A percentile compares a stretch with the other conserved stretches of the same genome.
These are phyloP conservation scores for Stephania cephalantha DNA, from an alignment of 164 flowering plant genomes.

Conservation along the genomic window DNA sequence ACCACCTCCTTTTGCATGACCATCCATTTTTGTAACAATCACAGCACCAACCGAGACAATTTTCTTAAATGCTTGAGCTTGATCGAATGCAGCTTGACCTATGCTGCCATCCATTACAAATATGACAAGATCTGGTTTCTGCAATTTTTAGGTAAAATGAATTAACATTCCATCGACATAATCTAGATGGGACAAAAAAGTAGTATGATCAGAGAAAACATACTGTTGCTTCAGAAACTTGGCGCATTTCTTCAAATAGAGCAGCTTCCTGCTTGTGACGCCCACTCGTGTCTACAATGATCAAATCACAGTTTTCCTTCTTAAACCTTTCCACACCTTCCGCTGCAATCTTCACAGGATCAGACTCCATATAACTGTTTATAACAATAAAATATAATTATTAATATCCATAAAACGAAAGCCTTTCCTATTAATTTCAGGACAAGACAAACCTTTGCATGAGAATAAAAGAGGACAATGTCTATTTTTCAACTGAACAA, in stretches of 20 bases:
- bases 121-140: slow-evolving; percentile 98
- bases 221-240: slow-evolving; percentile 97
- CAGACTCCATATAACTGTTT: slow-evolving; percentile 89
- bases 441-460: too few relatives aligned
- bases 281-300: slow-evolving; percentile 97
- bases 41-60: slow-evolving; percentile 99
- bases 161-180: not conserved
- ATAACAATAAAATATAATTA: slow-evolving; percentile 10
- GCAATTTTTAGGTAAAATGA: slow-evolving; percentile 14
- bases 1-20: slow-evolving; percentile 41
- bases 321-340: slow-evolving; percentile 95
- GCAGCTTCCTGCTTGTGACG: slow-evolving; percentile 98
- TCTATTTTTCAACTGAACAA: too few relatives aligned
- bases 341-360: slow-evolving; percentile 91
- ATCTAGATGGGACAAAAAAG: not conserved
- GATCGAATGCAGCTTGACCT: slow-evolving; percentile 99
- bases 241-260: slow-evolving; percentile 99
- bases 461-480: too few relatives aligned
- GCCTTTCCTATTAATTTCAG: too few relatives aligned
- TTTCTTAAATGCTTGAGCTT: slow-evolving; percentile 96
- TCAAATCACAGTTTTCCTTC: slow-evolving; percentile 94
- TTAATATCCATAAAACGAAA: not conserved
- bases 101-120: slow-evolving; percentile 99
- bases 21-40: slow-evolving; percentile 45
- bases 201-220: not conserved